A percentile compares a stretch with the other conserved stretches of the same genome.
Conservation (phyloP, 1,284 basidiomycete genomes). For the Marasmius fiardii region DNA sequence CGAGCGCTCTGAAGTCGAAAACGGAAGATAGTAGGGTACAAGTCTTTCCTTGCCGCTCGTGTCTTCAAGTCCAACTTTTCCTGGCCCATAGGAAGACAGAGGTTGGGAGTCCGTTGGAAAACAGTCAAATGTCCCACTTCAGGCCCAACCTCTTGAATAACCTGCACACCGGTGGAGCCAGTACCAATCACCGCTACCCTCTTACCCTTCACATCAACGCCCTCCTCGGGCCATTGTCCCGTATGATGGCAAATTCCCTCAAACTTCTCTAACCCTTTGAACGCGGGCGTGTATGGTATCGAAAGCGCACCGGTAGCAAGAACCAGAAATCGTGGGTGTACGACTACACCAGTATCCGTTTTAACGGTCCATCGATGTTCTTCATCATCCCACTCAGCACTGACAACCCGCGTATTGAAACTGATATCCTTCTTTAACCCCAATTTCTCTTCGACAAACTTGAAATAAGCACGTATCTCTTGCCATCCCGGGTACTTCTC, state of each 20-base stretch:
- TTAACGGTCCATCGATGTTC: conserved; percentile 19
- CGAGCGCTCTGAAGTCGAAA: conserved; percentile 18
- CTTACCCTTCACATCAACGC: conserved; percentile 18
- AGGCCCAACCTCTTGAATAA: conserved; percentile 20
- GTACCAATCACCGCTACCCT: conserved; percentile 23
- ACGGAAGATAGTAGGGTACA: conserved; percentile 17
- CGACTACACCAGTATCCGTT: conserved; percentile 14
- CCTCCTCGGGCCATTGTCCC: conserved; percentile 19
- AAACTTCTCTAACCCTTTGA: conserved; percentile 19
- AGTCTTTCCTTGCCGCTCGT: conserved; percentile 16
- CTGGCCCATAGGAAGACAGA: conserved; percentile 20
- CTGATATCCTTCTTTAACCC: conserved; percentile 19
- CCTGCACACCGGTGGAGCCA: conserved; percentile 22
- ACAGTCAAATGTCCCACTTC: conserved; percentile 20
- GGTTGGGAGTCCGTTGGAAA: conserved; percentile 23
- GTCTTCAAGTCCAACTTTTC: conserved; percentile 6
- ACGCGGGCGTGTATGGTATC: conserved; percentile 18
- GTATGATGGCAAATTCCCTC: conserved; percentile 20
- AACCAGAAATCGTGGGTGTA: conserved; percentile 17
- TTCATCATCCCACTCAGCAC: conserved; percentile 18
- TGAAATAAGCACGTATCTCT: conserved; percentile 21
- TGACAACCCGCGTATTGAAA: conserved; percentile 20
- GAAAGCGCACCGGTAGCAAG: conserved; percentile 21
- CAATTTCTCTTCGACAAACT: conserved; percentile 21
- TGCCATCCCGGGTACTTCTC: conserved; percentile 19